A percentile compares a stretch with the other conserved stretches of the same genome.
These are phyloP conservation scores for Pichia sp. DNA, from an alignment of 1,139 yeast species.

Conservation along the genomic window DNA sequence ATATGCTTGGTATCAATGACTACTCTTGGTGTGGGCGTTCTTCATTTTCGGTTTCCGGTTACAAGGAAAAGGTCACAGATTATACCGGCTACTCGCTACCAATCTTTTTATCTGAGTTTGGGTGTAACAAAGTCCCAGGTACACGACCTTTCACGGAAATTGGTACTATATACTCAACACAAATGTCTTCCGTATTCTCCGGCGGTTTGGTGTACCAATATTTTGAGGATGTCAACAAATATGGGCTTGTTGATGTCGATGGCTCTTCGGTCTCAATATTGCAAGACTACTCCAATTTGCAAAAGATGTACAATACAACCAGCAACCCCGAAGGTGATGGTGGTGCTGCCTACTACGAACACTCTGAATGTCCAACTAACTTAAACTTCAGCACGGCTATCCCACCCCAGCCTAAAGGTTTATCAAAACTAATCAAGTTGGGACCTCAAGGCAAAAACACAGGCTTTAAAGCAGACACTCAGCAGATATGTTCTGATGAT, in stretches of 20 bases:
- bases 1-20: conserved; percentile 60
- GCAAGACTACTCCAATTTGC: conserved; percentile 53
- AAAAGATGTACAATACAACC: conserved; percentile 44
- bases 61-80: conserved; percentile 42
- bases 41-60: conserved; percentile 47
- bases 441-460: conserved; percentile 70
- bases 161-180: conserved; percentile 53
- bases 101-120: conserved; percentile 54
- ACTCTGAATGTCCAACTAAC: conserved; percentile 64
- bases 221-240: conserved; percentile 60
- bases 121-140: conserved; percentile 44
- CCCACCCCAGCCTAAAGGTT: conserved; percentile 76
- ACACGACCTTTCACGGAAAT: conserved; percentile 63
- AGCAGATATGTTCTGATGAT: conserved; percentile 58
- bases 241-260: conserved; percentile 57
- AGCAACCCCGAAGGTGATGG: conserved; percentile 70
- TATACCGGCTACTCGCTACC: conserved; percentile 48
- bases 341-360: conserved; percentile 51
- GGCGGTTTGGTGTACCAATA: conserved; percentile 81
- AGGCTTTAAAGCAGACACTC: conserved; percentile 78
- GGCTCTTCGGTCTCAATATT: conserved; percentile 42
- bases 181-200: conserved; percentile 67
- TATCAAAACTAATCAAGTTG: conserved; percentile 38
- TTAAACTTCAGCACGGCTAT: conserved; percentile 58
- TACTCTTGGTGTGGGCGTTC: conserved; percentile 62